Percentiles rank a stretch among this genome's conserved stretches.
Conservation (phyloP, 2,329 filamentous ascomycete species). For the Cytospora piceae region DNA sequence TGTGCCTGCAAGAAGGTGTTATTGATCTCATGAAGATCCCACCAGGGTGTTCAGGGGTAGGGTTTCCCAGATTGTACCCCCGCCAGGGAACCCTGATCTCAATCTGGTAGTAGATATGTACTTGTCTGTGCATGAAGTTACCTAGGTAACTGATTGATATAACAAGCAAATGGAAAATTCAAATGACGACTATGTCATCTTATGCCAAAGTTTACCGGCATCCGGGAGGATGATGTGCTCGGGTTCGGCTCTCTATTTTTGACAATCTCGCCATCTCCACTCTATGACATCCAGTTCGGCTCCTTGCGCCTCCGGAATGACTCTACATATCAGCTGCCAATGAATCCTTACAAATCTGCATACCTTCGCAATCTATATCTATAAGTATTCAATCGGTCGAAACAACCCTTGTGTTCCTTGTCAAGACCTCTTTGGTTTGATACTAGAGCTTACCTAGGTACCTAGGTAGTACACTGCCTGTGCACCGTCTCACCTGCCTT, state of each 20-base stretch:
- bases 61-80: too few species aligned
- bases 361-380: background rate
- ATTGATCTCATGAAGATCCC: too few species aligned
- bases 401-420: background rate
- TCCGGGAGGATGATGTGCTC: background rate
- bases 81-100: too few species aligned
- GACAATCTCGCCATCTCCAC: slow-evolving; percentile 1
- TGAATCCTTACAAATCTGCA: background rate
- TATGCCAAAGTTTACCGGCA: background rate
- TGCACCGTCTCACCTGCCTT: background rate
- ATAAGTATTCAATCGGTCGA: background rate
- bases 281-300: background rate
- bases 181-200: too few species aligned
- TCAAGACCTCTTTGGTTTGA: background rate
- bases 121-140: too few species aligned
- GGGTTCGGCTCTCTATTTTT: background rate
- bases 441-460: background rate
- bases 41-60: too few species aligned
- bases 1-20: background rate
- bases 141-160: too few species aligned
- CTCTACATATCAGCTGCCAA: background rate
- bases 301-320: background rate
- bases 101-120: too few species aligned
- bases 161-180: too few species aligned
- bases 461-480: background rate